Evolutionary conservation across 2,329 filamentous ascomycete species (phyloP).

Genomic region (Penicillium sclerotigenum): DNA sequence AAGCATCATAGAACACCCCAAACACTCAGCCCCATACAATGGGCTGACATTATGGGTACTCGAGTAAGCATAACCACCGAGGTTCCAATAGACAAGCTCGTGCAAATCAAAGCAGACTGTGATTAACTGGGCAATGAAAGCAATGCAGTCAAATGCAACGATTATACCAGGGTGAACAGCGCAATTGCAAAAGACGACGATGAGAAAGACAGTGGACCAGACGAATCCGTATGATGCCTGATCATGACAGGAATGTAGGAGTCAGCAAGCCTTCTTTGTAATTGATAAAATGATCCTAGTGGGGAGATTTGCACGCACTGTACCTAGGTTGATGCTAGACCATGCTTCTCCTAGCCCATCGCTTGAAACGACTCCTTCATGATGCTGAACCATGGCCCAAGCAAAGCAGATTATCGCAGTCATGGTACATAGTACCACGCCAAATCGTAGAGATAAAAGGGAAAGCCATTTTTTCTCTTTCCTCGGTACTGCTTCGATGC

Average conservation of each 20-base stretch:
- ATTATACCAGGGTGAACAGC: conserved; percentile 12
- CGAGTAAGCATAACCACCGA: conserved; percentile 9
- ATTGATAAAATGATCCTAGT: too few relatives aligned
- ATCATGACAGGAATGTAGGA: neutral
- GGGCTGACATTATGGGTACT: neutral
- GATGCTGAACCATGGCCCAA: conserved; percentile 14
- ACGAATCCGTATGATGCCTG: conserved; percentile 13
- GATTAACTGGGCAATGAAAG: conserved; percentile 11
- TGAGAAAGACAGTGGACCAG: conserved; percentile 16
- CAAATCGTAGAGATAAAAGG: conserved; percentile 14
- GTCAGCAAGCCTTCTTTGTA: neutral
- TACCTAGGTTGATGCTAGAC: conserved; percentile 11
- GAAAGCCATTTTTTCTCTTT: conserved; percentile 14
- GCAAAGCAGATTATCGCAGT: conserved; percentile 14
- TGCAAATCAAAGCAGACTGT: conserved; percentile 10
- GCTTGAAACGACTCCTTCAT: conserved; percentile 6
- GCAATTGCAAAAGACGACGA: conserved; percentile 18
- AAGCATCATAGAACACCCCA: conserved; percentile 13
- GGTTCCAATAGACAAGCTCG: conserved; percentile 8
- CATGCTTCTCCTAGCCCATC: conserved; percentile 13
- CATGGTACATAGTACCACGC: conserved; percentile 7
- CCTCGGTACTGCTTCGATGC: conserved; percentile 14
- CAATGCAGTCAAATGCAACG: conserved; percentile 14
- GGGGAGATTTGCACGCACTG: neutral
- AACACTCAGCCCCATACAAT: conserved; percentile 13